A percentile compares a stretch with the other conserved stretches of the same genome.
Evolutionary conservation across 2,329 filamentous ascomycete genomes (phyloP).

Genomic region (Colletotrichum liaoningense): DNA sequence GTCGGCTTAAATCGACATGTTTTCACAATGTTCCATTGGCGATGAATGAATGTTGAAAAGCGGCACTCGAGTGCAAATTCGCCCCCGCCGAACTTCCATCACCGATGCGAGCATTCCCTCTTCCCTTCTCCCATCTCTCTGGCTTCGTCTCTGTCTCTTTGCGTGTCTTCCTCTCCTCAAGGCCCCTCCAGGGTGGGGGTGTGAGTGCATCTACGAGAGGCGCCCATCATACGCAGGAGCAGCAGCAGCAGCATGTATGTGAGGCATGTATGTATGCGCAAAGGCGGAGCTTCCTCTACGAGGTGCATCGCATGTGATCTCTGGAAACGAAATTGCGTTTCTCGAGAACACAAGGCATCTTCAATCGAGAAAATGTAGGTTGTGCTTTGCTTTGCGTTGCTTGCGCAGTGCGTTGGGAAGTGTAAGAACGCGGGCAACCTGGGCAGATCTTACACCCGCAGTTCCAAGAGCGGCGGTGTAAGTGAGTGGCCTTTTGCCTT

Average conservation of each 20-base stretch:
- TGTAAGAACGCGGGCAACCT: slow-evolving; percentile 1
- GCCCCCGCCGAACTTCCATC: slow-evolving; percentile 15
- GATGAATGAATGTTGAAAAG: slow-evolving; percentile 44
- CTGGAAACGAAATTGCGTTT: slow-evolving; percentile 4
- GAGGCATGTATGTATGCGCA: slow-evolving; percentile 1
- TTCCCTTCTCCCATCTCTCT: neutral
- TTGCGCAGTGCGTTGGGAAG: neutral
- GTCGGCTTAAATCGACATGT: slow-evolving; percentile 36
- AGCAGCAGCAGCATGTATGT: neutral
- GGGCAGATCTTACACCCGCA: slow-evolving; percentile 16
- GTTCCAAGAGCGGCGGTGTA: slow-evolving; percentile 28
- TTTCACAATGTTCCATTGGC: slow-evolving; percentile 48
- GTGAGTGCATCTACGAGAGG: slow-evolving; percentile 18
- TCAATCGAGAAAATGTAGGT: neutral
- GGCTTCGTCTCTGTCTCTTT: neutral
- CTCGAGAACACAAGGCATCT: neutral
- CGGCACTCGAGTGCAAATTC: slow-evolving; percentile 28
- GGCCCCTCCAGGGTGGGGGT: neutral
- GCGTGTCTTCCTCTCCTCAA: too few species aligned
- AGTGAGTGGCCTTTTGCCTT: slow-evolving; percentile 13
- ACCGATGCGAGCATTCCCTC: slow-evolving; percentile 6
- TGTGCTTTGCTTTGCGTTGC: neutral
- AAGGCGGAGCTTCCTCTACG: neutral
- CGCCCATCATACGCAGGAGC: neutral
- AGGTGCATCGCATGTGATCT: slow-evolving; percentile 16